Percentiles rank a stretch among this genome's conserved stretches.
These are phyloP conservation scores for Drechslera avenae DNA, from an alignment of 2,329 filamentous ascomycete genomes.

Conservation along the genomic window DNA sequence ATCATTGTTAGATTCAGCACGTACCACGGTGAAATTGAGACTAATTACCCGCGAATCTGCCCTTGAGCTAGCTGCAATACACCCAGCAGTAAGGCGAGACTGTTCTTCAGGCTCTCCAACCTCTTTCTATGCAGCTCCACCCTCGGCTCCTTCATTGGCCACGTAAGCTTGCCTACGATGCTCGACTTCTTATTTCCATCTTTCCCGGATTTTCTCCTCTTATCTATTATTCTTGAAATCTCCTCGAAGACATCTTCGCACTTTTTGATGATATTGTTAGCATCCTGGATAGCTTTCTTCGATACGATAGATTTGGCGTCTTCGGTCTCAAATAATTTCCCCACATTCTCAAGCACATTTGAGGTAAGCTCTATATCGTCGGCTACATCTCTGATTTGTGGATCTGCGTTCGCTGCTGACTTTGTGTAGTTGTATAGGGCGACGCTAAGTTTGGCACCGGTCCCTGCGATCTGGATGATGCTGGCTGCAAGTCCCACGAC, in stretches of 20 bases:
- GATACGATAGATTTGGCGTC: slow-evolving; percentile 21
- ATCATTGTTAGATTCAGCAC: neutral
- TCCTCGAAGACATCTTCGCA: slow-evolving; percentile 35
- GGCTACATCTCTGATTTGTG: slow-evolving; percentile 32
- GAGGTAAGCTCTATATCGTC: slow-evolving; percentile 33
- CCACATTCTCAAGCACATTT: slow-evolving; percentile 31
- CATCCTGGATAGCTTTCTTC: slow-evolving; percentile 30
- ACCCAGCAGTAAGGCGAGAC: slow-evolving; percentile 32
- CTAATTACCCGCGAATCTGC: slow-evolving; percentile 23
- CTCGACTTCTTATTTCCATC: slow-evolving; percentile 23
- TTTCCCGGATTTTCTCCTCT: slow-evolving; percentile 20
- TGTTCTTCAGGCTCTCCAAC: slow-evolving; percentile 37
- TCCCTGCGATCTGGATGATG: slow-evolving; percentile 33
- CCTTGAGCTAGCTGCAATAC: slow-evolving; percentile 34
- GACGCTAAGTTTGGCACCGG: slow-evolving; percentile 31
- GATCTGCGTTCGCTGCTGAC: slow-evolving; percentile 28
- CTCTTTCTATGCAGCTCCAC: slow-evolving; percentile 29
- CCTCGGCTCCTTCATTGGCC: slow-evolving; percentile 34
- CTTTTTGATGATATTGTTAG: slow-evolving; percentile 28
- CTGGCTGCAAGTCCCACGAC: slow-evolving; percentile 30
- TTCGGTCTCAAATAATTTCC: slow-evolving; percentile 25
- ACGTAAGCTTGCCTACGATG: slow-evolving; percentile 25
- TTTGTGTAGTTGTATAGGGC: slow-evolving; percentile 29
- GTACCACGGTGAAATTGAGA: neutral
- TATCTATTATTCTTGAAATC: slow-evolving; percentile 30